Evolutionary conservation across 129 eudicot species (phyloP).

Genomic region (Oenanthe sinensis): DNA sequence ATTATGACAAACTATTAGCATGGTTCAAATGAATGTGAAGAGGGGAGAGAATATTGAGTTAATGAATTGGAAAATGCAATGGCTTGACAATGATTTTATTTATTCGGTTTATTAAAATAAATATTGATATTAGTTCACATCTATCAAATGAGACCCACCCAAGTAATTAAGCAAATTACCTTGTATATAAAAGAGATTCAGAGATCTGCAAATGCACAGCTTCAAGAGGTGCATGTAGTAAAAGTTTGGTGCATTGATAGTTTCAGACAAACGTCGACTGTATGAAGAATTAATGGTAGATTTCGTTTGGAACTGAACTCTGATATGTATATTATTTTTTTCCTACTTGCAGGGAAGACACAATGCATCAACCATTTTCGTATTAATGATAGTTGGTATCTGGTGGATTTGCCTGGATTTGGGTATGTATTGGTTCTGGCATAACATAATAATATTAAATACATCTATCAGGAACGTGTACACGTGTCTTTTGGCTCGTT

Average conservation of each 20-base stretch:
- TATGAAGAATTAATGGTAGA: not conserved
- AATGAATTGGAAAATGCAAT: not conserved
- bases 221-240: not conserved
- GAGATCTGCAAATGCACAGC: not conserved
- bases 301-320: not conserved
- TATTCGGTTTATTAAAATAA: not conserved
- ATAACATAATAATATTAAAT: not conserved
- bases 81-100: not conserved
- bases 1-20: not conserved
- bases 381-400: constrained; percentile 87
- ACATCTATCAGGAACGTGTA: not conserved
- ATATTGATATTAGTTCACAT: not conserved
- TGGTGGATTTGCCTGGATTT: constrained; percentile 92
- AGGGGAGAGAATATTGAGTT: not conserved
- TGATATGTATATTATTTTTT: constrained; percentile 3
- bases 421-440: constrained; percentile 42
- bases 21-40: not conserved
- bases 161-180: not conserved
- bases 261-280: not conserved
- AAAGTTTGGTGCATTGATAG: not conserved
- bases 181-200: not conserved
- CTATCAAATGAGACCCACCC: not conserved
- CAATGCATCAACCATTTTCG: constrained; percentile 98
- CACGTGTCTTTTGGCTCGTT: not conserved
- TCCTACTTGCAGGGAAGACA: constrained; percentile 71